A percentile compares a stretch with the other conserved stretches of the same genome.
Evolutionary conservation across 306 rosid species (phyloP).

Genomic region (Elaeagnus macrophylla): DNA sequence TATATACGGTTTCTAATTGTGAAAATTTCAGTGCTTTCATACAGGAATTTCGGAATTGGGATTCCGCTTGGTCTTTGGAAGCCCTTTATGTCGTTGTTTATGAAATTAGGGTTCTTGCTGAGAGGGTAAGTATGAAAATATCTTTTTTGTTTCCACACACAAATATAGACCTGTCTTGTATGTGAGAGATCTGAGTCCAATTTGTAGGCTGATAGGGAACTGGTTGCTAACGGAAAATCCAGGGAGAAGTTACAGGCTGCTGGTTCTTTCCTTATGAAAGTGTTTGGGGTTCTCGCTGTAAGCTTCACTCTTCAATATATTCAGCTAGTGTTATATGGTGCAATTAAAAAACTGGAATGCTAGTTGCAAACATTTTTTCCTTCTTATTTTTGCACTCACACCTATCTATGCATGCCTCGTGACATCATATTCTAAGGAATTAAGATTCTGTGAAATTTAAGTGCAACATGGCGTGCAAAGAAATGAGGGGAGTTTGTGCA

Average conservation of each 20-base stretch:
- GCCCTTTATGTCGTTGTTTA: slow-evolving; percentile 68
- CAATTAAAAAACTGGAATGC: neutral
- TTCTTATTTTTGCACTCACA: too few relatives aligned
- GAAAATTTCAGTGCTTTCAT: slow-evolving; percentile 66
- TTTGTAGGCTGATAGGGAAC: slow-evolving; percentile 66
- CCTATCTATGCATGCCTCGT: too few relatives aligned
- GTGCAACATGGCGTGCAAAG: too few relatives aligned
- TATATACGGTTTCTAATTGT: slow-evolving; percentile 10
- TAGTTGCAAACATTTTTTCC: neutral
- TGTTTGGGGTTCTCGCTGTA: slow-evolving; percentile 92
- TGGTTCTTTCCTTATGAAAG: slow-evolving; percentile 95
- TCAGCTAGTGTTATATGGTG: neutral
- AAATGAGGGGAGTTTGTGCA: too few relatives aligned
- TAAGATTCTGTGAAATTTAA: too few relatives aligned
- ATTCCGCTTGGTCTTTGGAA: slow-evolving; percentile 89
- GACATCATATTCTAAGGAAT: too few relatives aligned
- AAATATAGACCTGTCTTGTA: slow-evolving; percentile 3
- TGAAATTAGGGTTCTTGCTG: slow-evolving; percentile 89
- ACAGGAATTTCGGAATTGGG: slow-evolving; percentile 96
- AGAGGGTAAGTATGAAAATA: slow-evolving; percentile 39
- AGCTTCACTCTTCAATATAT: slow-evolving; percentile 16
- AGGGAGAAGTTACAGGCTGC: slow-evolving; percentile 95
- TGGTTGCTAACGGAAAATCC: slow-evolving; percentile 67
- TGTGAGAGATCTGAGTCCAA: neutral
- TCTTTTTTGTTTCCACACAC: neutral